Evolutionary conservation across 2,329 filamentous ascomycete genomes (phyloP), one percentile per base, ranked within the genome.

Genomic region (Ascochyta pisi): DNA sequence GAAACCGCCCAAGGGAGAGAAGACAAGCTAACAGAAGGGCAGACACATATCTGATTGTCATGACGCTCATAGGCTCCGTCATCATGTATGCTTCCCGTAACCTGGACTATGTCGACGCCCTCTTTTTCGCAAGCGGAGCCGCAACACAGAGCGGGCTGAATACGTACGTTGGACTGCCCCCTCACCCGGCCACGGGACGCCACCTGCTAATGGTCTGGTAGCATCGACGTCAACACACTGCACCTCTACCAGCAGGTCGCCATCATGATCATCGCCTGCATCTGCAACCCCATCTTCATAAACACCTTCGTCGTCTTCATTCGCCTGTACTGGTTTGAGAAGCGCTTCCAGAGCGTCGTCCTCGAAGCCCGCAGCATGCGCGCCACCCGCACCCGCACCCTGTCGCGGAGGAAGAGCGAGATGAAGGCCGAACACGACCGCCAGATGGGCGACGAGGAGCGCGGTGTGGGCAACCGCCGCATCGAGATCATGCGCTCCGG

Each of bases 251-350:
- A 83, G 62, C 82, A 84, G 66, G 74, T 91, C 38, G 82, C 70
- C 16, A 63, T 78, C 15, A 70, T 75, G 61, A 47, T 77, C 19
- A 63, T 75, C 7, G 58, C 75, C 12, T 74, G 65, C 61, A 13
- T 75, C 24, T 77, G 74, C 62, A 77, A 71, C n/a, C 76, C 76
- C 19, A 77, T 78, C 54, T 75, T 76, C 56, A 77, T 78, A 45
- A 74, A 78, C 52, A 71, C 90, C 2, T 89, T 86, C 40, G 92
- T 99, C 40, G 95, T 99, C 7, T 94, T 96, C 66, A 83, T 98
- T 13, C 89, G 95, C 24, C 81, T 99, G 1, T 97, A 96, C 77
- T 99, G 94, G 94, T 99, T 99, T 73, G 93, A 99, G 77, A 96
- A 96, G 76, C 86, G 93, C 7, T 98, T 99, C 72, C 90, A 96